Evolutionary conservation across 2,329 filamentous ascomycete genomes (phyloP).

Genomic region (Arthrobotrys entomopaga): DNA sequence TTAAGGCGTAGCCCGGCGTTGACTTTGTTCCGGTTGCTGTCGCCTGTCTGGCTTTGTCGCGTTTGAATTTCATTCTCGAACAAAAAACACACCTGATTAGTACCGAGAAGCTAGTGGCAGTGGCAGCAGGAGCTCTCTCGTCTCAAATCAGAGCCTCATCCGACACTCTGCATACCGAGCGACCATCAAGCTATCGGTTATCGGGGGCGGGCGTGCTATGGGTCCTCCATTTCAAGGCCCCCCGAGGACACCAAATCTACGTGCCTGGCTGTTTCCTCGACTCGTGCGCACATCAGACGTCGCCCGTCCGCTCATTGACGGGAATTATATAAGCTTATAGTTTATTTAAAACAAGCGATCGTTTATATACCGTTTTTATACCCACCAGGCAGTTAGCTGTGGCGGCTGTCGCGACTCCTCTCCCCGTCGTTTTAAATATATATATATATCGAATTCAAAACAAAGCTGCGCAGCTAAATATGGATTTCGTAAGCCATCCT

Average conservation of each 20-base stretch:
- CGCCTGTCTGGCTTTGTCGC: background rate
- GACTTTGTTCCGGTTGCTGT: background rate
- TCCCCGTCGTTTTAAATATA: no score
- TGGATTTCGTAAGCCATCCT: slow-evolving; percentile 47
- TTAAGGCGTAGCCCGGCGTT: slow-evolving; percentile 1
- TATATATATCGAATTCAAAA: no score
- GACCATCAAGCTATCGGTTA: background rate
- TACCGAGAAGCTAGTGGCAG: background rate
- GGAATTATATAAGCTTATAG: background rate
- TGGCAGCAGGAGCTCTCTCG: no score
- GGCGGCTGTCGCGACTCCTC: background rate
- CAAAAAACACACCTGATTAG: no score
- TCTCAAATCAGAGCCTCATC: slow-evolving; percentile 10
- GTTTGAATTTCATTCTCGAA: background rate
- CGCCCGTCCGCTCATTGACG: background rate
- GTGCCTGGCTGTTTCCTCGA: background rate
- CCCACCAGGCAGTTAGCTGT: background rate
- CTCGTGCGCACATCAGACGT: background rate
- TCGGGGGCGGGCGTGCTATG: slow-evolving; percentile 3
- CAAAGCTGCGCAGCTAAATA: slow-evolving; percentile 3
- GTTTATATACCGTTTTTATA: background rate
- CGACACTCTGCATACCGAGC: no score
- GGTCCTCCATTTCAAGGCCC: background rate
- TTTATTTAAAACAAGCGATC: no score
- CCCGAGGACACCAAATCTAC: background rate